These are phyloP conservation scores for Penicillium sp. DNA, from an alignment of 2,329 filamentous ascomycete species.

Conservation along the genomic window DNA sequence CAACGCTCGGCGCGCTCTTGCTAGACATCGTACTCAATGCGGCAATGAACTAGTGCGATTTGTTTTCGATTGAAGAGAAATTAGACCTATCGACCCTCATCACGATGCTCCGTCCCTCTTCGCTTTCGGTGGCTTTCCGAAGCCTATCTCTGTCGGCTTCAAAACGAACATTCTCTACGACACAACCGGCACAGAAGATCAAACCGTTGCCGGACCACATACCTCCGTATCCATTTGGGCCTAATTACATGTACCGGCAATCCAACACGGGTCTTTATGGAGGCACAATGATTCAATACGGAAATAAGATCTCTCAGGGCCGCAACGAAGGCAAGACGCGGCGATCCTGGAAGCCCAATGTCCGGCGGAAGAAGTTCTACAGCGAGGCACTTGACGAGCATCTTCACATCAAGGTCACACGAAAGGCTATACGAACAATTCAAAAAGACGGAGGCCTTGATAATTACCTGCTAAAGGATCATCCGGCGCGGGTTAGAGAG, in stretches of 20 bases:
- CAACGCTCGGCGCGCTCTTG: not conserved
- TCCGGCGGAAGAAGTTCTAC: slow-evolving; percentile 52
- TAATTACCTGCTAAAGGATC: slow-evolving; percentile 84
- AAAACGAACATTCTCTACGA: slow-evolving; percentile 46
- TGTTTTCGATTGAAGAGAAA: slow-evolving; percentile 29
- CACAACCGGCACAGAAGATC: slow-evolving; percentile 36
- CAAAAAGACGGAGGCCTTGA: slow-evolving; percentile 88
- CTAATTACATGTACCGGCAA: slow-evolving; percentile 50
- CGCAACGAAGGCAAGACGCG: slow-evolving; percentile 55
- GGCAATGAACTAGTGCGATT: slow-evolving; percentile 23
- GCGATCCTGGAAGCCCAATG: slow-evolving; percentile 55
- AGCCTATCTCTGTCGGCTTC: slow-evolving; percentile 43
- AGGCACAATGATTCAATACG: slow-evolving; percentile 51
- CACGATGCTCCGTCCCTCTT: slow-evolving; percentile 39
- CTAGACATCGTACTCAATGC: slow-evolving; percentile 3
- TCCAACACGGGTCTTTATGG: slow-evolving; percentile 55
- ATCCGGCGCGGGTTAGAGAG: slow-evolving; percentile 77
- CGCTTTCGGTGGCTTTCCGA: slow-evolving; percentile 45
- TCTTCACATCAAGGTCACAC: slow-evolving; percentile 53
- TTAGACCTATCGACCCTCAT: slow-evolving; percentile 36
- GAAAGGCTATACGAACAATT: slow-evolving; percentile 60
- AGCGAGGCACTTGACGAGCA: slow-evolving; percentile 50
- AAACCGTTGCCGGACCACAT: slow-evolving; percentile 43
- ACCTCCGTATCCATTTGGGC: slow-evolving; percentile 54
- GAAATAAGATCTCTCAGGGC: slow-evolving; percentile 57